phyloP scores from a whole-genome alignment of 805 yeast species.

The Starmerella ratchasimensis region DNA sequence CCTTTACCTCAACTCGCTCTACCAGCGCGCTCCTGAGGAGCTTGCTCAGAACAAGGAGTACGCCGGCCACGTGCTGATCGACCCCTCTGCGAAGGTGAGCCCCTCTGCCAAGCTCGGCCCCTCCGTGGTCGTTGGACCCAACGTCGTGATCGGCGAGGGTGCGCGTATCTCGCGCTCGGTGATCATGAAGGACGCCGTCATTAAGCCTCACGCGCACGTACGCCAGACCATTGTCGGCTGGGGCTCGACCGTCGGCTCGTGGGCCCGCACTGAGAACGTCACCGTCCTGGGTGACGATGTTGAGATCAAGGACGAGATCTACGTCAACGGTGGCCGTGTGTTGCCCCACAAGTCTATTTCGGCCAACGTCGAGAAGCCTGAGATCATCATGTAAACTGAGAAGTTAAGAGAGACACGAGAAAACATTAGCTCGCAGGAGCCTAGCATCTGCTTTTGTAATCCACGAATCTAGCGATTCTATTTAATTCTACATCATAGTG shows the following conservation, averaged over 20 bases:
- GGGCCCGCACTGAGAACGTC: slow-evolving; percentile 98
- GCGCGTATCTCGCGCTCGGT: slow-evolving; percentile 96
- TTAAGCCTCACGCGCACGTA: slow-evolving; percentile 96
- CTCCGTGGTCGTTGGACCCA: slow-evolving; percentile 93
- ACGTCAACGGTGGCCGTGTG: slow-evolving; percentile 98
- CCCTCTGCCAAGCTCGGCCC: slow-evolving; percentile 95
- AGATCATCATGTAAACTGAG: slow-evolving; percentile 86
- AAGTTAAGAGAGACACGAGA: no score
- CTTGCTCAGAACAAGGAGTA: slow-evolving; percentile 52
- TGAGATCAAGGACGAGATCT: slow-evolving; percentile 93
- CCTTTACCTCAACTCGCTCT: slow-evolving; percentile 72
- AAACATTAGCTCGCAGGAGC: no score
- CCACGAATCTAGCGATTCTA: no score
- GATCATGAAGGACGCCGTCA: slow-evolving; percentile 73
- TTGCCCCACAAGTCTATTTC: slow-evolving; percentile 97
- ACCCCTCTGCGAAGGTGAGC: slow-evolving; percentile 88
- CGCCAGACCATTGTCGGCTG: slow-evolving; percentile 97
- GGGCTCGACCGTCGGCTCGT: slow-evolving; percentile 94
- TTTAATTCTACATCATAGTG: no score
- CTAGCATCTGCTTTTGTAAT: no score
- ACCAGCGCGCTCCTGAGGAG: slow-evolving; percentile 61
- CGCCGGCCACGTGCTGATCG: slow-evolving; percentile 87
- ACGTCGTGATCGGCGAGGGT: slow-evolving; percentile 92
- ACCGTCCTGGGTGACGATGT: slow-evolving; percentile 99
- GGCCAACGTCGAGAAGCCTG: slow-evolving; percentile 90